Evolutionary conservation across 345 rosid genomes (phyloP).

Genomic region (Bruguiera parviflora): DNA sequence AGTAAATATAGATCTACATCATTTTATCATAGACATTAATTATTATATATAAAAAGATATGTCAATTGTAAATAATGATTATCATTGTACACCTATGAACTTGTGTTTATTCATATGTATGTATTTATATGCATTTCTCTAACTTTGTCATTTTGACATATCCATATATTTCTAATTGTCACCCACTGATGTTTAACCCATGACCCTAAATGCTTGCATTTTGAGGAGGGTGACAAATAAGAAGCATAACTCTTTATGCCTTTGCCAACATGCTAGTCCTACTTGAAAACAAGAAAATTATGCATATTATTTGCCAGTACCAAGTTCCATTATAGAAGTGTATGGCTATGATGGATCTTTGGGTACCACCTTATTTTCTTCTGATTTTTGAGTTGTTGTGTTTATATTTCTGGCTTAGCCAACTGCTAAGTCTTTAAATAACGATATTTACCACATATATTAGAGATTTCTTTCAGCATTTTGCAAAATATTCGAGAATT

Average conservation of each 20-base stretch:
- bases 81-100: too few species aligned
- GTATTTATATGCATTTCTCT: too few species aligned
- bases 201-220: conserved; percentile 4
- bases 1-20: too few species aligned
- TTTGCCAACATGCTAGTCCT: background rate
- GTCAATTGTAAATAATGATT: too few species aligned
- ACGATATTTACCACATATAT: background rate
- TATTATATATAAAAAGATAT: too few species aligned
- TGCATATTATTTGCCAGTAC: conserved; percentile 81
- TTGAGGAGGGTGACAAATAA: background rate
- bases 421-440: background rate
- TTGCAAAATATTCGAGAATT: background rate
- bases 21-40: too few species aligned
- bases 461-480: background rate
- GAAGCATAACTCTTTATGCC: background rate
- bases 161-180: too few species aligned
- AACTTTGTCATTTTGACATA: too few species aligned
- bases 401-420: background rate
- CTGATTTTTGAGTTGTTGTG: background rate
- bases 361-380: conserved; percentile 36
- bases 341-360: conserved; percentile 98
- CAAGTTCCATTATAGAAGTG: conserved; percentile 89
- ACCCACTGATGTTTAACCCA: conserved; percentile 18
- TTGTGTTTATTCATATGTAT: too few species aligned
- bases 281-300: conserved; percentile 28